Base-by-base conservation (phyloP, 495 filamentous ascomycete genomes). In the Aspergillus steynii region DNA sequence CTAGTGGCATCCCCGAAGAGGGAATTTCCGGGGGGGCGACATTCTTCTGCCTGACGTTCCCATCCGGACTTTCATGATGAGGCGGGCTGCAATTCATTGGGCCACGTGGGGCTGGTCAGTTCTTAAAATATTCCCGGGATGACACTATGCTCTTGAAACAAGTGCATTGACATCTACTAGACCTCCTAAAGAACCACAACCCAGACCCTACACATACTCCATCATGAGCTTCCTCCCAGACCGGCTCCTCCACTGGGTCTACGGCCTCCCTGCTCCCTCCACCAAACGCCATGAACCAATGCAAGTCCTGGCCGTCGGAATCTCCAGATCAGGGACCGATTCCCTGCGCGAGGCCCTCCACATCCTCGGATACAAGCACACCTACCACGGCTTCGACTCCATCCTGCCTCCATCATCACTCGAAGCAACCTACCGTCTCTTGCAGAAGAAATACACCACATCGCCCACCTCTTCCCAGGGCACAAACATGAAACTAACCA, bases 321-420 rank as follows among this genome's bases (percentile, higher is more conserved):
- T 71, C 31, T 68, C 71, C 25, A 56, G 71, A 47, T 65, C 69
- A 10, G 71, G 60, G 9, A 74, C 71, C 20, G 71, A 72, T 29
- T 71, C 67, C 27, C 64, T 74, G 12, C 65, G 68, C n/a, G 57
- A 61, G 28, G 69, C 69, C 8, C 63, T 74, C 1, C 63, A 69
- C 50, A 62, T 63, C 14, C 55, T 70, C 0, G 67, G 67, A 31
- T 65, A 51, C 54, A 53, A 68, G 12, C 71, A 70, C 54, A 64
- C 62, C 20, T 57, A 67, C 50, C 66, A 71, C 53, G 66, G 69
- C 10, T 69, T 67, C 56, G 69, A 71, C 37, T 65, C 64, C 3
- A 61, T 66, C 48, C 60, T 67, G 3, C 61, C 65, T 0, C 65
- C 63, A 15, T 63, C 53, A 27, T 60, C 58, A 2, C 52, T 66